Evolutionary conservation across 2,329 filamentous ascomycete genomes (phyloP).

Genomic region (Pseudopithomyces maydicus): DNA sequence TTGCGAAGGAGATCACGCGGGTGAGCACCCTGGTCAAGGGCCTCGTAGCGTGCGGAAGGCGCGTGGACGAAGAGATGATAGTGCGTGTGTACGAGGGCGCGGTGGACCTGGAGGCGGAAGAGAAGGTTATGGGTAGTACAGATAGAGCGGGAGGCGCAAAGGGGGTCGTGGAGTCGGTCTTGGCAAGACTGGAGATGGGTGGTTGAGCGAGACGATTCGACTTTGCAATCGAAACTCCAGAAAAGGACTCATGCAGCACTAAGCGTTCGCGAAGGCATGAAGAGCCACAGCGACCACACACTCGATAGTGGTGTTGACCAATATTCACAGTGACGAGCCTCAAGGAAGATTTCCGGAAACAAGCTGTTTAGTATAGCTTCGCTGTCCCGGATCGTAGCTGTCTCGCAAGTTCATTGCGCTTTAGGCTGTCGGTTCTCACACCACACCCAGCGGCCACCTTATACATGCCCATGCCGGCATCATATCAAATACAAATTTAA

Average conservation of each 20-base stretch:
- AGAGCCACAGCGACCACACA: no score
- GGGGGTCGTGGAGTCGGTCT: constrained; percentile 37
- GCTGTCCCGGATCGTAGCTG: no score
- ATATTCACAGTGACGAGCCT: no score
- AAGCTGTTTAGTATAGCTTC: no score
- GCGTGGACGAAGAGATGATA: constrained; percentile 90
- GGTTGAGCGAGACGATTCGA: constrained; percentile 8
- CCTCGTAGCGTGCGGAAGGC: constrained; percentile 78
- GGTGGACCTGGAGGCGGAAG: constrained; percentile 71
- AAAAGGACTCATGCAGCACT: neutral
- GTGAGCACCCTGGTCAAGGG: constrained; percentile 81
- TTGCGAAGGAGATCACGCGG: constrained; percentile 85
- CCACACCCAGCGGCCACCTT: no score
- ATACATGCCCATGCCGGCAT: no score
- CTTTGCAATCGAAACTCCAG: neutral
- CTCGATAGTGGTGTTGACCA: no score
- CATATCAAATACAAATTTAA: no score
- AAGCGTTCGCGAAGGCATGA: no score
- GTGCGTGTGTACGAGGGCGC: constrained; percentile 81
- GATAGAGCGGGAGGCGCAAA: constrained; percentile 36
- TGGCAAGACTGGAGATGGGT: constrained; percentile 34
- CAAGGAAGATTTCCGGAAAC: no score
- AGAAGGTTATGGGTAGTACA: constrained; percentile 60
- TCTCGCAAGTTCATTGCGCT: no score
- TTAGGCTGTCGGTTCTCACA: no score